Evolutionary conservation across 139 green algal species (phyloP).

Genomic region (Chlamydomonas schloesseri): DNA sequence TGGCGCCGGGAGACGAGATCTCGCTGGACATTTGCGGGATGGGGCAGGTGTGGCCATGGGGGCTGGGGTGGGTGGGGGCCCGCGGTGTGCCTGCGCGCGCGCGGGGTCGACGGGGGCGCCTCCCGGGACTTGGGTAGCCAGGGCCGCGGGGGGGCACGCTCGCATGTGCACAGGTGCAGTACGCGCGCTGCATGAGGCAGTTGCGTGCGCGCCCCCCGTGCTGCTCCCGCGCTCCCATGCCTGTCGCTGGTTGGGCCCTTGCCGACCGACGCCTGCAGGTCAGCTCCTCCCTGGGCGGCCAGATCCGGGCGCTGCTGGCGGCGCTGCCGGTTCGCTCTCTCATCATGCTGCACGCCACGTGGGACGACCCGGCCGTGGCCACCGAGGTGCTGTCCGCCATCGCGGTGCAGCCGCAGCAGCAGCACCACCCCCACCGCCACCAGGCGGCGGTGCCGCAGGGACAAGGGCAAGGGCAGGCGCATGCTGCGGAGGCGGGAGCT

Average conservation of each 20-base stretch:
- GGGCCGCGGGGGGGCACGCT: no score
- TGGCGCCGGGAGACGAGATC: conserved; percentile 17
- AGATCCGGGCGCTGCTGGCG: conserved; percentile 8
- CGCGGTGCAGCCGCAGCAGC: not conserved
- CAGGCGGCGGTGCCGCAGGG: not conserved
- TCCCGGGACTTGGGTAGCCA: no score
- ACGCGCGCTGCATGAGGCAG: no score
- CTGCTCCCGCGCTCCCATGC: no score
- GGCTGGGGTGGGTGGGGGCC: not conserved
- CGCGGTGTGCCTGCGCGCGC: no score
- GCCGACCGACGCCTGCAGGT: no score
- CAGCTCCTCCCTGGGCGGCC: not conserved
- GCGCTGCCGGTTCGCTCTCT: conserved; percentile 34
- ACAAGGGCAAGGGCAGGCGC: not conserved
- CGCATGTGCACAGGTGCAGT: no score
- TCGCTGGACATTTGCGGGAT: conserved; percentile 28
- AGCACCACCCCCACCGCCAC: no score
- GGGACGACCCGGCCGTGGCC: conserved; percentile 11
- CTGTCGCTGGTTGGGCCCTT: no score
- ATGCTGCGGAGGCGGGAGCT: no score
- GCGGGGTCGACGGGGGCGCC: no score
- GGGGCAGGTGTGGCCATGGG: conserved; percentile 20
- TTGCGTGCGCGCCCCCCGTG: no score
- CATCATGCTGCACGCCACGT: conserved; percentile 27
- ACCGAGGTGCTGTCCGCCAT: not conserved